Percentiles rank a stretch among this genome's conserved stretches.
Conservation (phyloP, 352 stramenopile genomes). For the Peronospora destructor region DNA sequence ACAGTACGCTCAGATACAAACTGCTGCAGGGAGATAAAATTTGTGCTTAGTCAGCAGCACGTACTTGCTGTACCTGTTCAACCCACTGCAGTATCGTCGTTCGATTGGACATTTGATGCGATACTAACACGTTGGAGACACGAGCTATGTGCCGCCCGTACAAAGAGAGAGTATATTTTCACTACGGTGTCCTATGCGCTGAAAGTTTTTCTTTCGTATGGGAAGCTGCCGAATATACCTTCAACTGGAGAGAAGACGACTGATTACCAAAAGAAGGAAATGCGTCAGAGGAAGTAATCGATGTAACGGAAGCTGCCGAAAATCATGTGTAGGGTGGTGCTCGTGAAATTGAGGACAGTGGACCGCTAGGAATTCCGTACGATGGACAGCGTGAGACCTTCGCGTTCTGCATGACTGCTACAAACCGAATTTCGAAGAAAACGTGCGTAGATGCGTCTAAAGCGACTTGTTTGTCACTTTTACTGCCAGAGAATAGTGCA, state of each 20-base stretch:
- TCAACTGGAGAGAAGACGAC: conserved; percentile 2
- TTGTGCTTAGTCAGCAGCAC: conserved; percentile 78
- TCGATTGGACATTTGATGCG: conserved; percentile 78
- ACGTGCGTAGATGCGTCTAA: conserved; percentile 52
- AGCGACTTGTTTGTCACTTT: conserved; percentile 43
- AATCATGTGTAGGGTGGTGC: conserved; percentile 17
- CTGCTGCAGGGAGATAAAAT: conserved; percentile 43
- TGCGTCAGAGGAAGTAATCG: too few species aligned
- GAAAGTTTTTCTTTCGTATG: conserved; percentile 81
- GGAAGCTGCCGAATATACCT: conserved; percentile 46
- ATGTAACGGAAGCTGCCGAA: conserved; percentile 1
- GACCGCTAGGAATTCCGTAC: conserved; percentile 59
- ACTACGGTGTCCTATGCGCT: conserved; percentile 60
- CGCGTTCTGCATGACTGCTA: conserved; percentile 60
- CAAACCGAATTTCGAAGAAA: conserved; percentile 66
- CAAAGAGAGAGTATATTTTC: conserved; percentile 75
- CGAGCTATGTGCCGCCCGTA: conserved; percentile 40
- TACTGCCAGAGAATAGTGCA: conserved; percentile 4
- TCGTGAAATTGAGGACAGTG: conserved; percentile 46
- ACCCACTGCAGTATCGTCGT: conserved; percentile 67
- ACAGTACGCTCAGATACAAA: conserved; percentile 78
- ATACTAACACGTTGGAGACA: conserved; percentile 49
- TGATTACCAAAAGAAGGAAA: neutral
- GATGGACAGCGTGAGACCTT: conserved; percentile 48
- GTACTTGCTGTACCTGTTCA: conserved; percentile 86